Base-by-base conservation (phyloP, 139 green algal genomes). In the Nannochloris sp. region DNA sequence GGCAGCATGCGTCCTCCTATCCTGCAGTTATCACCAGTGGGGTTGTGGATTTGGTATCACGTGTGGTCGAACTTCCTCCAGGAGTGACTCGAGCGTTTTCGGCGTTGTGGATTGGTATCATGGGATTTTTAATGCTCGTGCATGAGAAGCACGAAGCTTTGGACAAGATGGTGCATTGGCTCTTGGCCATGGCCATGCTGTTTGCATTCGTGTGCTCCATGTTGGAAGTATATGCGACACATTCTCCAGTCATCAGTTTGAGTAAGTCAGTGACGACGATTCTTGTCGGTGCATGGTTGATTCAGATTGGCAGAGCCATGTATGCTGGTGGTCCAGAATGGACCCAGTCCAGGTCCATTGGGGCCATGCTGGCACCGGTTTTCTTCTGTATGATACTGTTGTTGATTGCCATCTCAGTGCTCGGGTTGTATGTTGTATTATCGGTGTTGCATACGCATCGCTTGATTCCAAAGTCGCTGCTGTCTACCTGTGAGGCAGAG, bases 1-100 rank as follows among this genome's bases (percentile, higher is more conserved):
- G 65, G 65, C 75, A 81, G 57, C 75, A 81, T 51, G 48, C 71
- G 25, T 44, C 67, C 2, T 67, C 50, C 20, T 81, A 81, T 17
- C 71, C 71, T 14, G 56, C 45, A 13, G 62, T 79, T 37, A 45
- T 81, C 29, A 26, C 74, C 2, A 59, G 33, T 37, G 73, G 70
- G 6, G 0, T 79, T 0, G 58, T 81, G 5, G 72, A 81, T 60
- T 25, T 79, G 1, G 11, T 74, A 11, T 61, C 57, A n/a, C 29
- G 20, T 2, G 44, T 37, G 1, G 43, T 76, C 4, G 33, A n/a
- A 29, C 31, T 81, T n/a, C 70, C 70, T 0, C 4, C 26, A 0
- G 70, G 66, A 14, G 60, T 48, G 33, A 44, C 10, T 56, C 57
- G 78, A 26, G 63, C 45, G 0, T 74, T 79, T 50, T 36, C 73